Evolutionary conservation across 441 rosid species (phyloP).

Genomic region (Brassica balearica): DNA sequence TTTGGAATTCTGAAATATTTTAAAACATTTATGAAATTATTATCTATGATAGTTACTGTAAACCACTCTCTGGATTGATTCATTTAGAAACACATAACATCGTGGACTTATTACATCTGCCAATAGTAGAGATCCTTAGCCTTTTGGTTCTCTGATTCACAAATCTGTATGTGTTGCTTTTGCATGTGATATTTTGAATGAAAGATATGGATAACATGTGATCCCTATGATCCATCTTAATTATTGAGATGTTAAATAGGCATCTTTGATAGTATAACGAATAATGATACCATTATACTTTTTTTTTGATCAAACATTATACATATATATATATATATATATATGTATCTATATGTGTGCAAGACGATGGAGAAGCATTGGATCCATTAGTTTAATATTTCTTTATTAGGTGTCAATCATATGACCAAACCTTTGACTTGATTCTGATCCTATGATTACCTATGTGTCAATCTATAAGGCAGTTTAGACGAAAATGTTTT

Average conservation of each 20-base stretch:
- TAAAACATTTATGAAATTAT: conserved; percentile 4
- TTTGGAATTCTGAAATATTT: conserved; percentile 15
- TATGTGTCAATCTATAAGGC: conserved; percentile 33
- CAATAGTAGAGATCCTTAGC: conserved; percentile 22
- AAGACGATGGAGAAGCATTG: conserved; percentile 36
- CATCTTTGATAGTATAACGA: conserved; percentile 29
- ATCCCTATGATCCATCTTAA: conserved; percentile 36
- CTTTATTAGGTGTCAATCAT: conserved; percentile 51
- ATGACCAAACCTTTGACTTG: conserved; percentile 58
- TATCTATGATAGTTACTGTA: conserved; percentile 40
- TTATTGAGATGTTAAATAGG: conserved; percentile 30
- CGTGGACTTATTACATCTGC: conserved; percentile 30
- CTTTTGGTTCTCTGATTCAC: conserved; percentile 16
- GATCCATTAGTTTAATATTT: conserved; percentile 43
- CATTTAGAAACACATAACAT: conserved; percentile 41
- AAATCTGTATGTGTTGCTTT: conserved; percentile 17
- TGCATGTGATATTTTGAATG: conserved; percentile 35
- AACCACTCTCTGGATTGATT: conserved; percentile 35
- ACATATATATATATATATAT: too few relatives aligned
- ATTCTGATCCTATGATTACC: conserved; percentile 44
- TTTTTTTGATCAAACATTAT: too few relatives aligned
- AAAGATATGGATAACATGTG: conserved; percentile 37
- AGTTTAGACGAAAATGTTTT: conserved; percentile 29
- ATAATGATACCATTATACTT: conserved; percentile 1
- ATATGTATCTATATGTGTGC: neutral